Percentiles rank a stretch among this genome's conserved stretches.
Evolutionary conservation across 2,329 filamentous ascomycete genomes (phyloP).

Genomic region (Fusarium phyllophilum): DNA sequence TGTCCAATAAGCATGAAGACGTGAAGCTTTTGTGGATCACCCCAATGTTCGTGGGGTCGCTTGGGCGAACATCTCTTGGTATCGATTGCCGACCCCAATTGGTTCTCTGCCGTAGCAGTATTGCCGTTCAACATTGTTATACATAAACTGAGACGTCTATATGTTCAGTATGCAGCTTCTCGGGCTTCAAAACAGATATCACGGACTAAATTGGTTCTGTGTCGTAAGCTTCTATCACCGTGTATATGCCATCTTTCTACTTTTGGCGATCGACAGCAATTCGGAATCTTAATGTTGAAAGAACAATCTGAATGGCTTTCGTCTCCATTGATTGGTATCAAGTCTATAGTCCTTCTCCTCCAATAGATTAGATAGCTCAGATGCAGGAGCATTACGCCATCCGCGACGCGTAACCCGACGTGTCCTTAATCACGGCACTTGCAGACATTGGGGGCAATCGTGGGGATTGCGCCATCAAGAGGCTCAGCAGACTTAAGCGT

Average conservation of each 20-base stretch:
- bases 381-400: not conserved
- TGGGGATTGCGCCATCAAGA: not conserved
- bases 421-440: too few relatives aligned
- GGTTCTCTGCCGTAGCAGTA: not conserved
- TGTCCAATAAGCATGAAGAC: not conserved
- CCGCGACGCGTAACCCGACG: not conserved
- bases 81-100: fast-evolving
- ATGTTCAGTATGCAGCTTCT: constrained; percentile 7
- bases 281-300: not conserved
- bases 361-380: not conserved
- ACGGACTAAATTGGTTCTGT: not conserved
- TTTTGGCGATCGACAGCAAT: not conserved
- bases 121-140: constrained; percentile 10
- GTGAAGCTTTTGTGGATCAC: not conserved
- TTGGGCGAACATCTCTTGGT: not conserved
- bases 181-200: not conserved
- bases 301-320: constrained; percentile 7
- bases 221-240: not conserved
- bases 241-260: not conserved
- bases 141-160: not conserved
- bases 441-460: not conserved
- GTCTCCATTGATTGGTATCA: not conserved
- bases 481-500: not conserved
- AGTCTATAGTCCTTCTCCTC: too few relatives aligned
- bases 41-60: not conserved